These are phyloP conservation scores for Coniella lustricola DNA, from an alignment of 2,329 filamentous ascomycete species.

Conservation along the genomic window DNA sequence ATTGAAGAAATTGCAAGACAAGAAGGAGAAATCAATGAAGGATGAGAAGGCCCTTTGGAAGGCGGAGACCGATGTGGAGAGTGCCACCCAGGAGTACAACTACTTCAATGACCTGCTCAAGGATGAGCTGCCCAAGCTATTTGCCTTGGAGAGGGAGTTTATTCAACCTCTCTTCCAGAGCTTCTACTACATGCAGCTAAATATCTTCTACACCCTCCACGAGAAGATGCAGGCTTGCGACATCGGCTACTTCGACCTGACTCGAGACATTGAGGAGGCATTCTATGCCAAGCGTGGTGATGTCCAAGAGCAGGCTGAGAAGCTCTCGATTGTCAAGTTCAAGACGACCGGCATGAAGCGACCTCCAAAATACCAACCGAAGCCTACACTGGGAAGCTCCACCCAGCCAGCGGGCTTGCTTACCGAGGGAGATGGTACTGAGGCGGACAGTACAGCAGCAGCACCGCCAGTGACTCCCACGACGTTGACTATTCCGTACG, in stretches of 20 bases:
- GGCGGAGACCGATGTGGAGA: constrained; percentile 83
- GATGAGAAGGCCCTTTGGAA: constrained; percentile 98
- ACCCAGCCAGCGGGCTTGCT: constrained; percentile 42
- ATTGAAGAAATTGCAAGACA: constrained; percentile 92
- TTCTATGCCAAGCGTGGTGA: constrained; percentile 86
- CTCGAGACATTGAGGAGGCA: constrained; percentile 82
- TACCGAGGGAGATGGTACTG: constrained; percentile 37
- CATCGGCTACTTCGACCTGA: constrained; percentile 95
- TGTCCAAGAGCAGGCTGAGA: constrained; percentile 77
- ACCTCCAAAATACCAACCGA: constrained; percentile 52
- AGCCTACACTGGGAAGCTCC: constrained; percentile 43
- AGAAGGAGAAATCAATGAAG: constrained; percentile 93
- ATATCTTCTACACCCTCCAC: constrained; percentile 97
- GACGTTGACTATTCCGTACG: constrained; percentile 1
- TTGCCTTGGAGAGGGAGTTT: constrained; percentile 83
- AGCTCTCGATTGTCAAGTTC: constrained; percentile 79
- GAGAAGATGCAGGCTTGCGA: constrained; percentile 97
- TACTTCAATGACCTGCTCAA: constrained; percentile 98
- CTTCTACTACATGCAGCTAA: constrained; percentile 99
- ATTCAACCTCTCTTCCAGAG: constrained; percentile 96
- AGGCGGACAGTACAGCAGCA: constrained; percentile 1
- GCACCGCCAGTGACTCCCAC: constrained; percentile 2
- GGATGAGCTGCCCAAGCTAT: constrained; percentile 88
- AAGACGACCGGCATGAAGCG: constrained; percentile 72
- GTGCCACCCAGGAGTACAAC: constrained; percentile 91